Conservation (phyloP, 208 protist genomes). For the Trichomonas gallinae region DNA sequence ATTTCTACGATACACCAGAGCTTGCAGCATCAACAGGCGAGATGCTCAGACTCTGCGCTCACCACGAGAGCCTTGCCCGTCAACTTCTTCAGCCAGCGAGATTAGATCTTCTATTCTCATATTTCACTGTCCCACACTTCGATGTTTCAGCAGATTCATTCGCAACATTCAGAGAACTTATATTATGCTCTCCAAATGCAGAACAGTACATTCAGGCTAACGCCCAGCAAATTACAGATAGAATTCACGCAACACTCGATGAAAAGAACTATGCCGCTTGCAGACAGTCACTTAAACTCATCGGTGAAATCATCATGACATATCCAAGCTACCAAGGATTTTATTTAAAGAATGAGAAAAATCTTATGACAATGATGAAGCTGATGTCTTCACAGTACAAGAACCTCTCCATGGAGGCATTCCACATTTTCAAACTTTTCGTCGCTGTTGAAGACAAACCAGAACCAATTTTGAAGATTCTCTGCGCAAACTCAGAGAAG, state of each 20-base stretch:
- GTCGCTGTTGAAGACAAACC: background rate
- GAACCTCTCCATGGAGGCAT: background rate
- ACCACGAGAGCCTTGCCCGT: background rate
- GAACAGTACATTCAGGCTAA: background rate
- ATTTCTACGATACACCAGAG: background rate
- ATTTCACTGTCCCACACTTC: background rate
- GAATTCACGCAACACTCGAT: background rate
- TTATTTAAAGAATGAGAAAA: background rate
- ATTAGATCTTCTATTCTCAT: background rate
- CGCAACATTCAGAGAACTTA: background rate
- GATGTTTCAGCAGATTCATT: constrained; percentile 20
- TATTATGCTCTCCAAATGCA: background rate
- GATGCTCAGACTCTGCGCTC: background rate
- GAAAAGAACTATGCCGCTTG: background rate
- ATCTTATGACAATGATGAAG: background rate
- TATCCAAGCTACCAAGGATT: background rate
- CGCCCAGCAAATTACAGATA: background rate
- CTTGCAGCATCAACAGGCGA: background rate
- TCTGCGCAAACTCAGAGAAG: background rate
- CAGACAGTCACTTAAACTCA: background rate
- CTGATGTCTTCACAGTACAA: background rate
- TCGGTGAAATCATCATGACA: background rate
- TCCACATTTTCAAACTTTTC: background rate
- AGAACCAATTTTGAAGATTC: background rate
- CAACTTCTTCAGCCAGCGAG: background rate